Evolutionary conservation across 257 asterid species (phyloP).

Genomic region (Przewalskia tangutica): DNA sequence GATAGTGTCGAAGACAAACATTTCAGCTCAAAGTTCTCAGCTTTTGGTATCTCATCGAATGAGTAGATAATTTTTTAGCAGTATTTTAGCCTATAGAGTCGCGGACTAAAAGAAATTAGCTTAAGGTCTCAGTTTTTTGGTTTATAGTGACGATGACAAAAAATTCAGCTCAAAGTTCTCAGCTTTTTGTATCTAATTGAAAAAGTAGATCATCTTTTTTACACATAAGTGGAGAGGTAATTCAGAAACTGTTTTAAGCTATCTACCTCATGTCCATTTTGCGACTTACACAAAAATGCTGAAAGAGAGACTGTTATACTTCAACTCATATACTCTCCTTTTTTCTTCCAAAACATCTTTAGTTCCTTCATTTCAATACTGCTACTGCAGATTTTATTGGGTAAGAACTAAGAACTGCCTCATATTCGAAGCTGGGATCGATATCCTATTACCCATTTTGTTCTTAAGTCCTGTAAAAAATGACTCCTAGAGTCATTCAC

Average conservation of each 20-base stretch:
- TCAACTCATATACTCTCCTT: not conserved
- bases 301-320: not conserved
- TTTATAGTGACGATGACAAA: no score
- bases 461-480: no score
- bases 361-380: not conserved
- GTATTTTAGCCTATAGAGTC: no score
- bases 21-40: not conserved
- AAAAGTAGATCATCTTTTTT: not conserved
- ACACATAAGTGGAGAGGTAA: not conserved
- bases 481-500: not conserved
- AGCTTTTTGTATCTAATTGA: no score
- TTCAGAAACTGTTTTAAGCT: not conserved
- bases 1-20: not conserved
- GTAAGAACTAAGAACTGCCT: not conserved
- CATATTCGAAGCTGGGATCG: not conserved
- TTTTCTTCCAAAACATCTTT: not conserved
- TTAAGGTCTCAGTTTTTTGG: no score
- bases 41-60: not conserved
- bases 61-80: no score
- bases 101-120: no score
- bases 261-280: not conserved
- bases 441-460: not conserved
- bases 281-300: not conserved
- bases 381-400: not conserved
- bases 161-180: no score